Base-by-base conservation (phyloP, 1,284 basidiomycete species). In the Marasmius sp. region DNA sequence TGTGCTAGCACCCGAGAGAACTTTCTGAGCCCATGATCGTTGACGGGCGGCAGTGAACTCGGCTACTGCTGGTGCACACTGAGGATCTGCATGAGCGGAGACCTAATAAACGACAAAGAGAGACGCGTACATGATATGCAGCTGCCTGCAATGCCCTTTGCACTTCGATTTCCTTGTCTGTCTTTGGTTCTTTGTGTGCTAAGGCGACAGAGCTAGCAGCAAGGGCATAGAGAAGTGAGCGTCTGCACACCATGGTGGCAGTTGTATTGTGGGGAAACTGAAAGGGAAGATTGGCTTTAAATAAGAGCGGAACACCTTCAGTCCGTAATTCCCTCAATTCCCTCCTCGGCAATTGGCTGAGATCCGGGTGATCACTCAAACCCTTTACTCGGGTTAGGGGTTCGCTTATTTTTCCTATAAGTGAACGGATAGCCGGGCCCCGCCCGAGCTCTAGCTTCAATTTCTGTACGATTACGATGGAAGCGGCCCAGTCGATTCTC, bases 21-120 rank as follows among this genome's bases (percentile, higher is more conserved):
- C 79, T 58, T 77, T 76, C 58, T 78, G 79, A 1, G 78, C 77
- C 72, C 78, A 83, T 27, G 75, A 71, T 8, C 76, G 77, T 63
- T 81, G 79, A 2, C 82, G 72, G 38, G 76, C 70, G 2, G 80
- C 79, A 6, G 82, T 82, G 60, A 78, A 83, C 48, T 77, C 74
- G 49, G 77, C 81, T 3, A 84, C 74, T 2, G 81, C 80, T 6
- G 81, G 79, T 50, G 81, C 79, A 55, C 82, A 84, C 81, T 83
- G 61, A 18, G 1, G 22, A 48, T 45, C 27, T 52, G 10, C 33
- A 33, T 38, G 41, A 43, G 49, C 10, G 22, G n/a, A 22, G 33
- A 37, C 56, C 47, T 34, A 6, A 20, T 5, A 36, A 49, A 56
- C 10, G 36, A 20, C 8, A n/a, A 14, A 8, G 8, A 34, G 3